Base-by-base conservation (phyloP, 495 filamentous ascomycete species). In the Parmelia sp. region DNA sequence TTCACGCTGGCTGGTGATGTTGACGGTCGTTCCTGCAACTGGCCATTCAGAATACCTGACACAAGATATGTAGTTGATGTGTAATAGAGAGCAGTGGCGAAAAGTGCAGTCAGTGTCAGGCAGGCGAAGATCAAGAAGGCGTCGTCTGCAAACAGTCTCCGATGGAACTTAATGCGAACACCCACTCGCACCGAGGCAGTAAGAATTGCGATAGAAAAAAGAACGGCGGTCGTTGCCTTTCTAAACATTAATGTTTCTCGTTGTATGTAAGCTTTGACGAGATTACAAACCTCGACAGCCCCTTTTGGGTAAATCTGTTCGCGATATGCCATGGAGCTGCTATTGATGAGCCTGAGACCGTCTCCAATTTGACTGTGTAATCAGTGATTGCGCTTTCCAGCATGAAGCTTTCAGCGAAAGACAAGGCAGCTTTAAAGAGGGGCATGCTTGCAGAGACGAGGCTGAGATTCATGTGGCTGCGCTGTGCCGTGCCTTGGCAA, bases 41-140 rank as follows among this genome's bases (percentile, higher is more conserved):
- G 44, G 31, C 31, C 25, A 21, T 12, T 15, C 12, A 35, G 8
- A 31, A 60, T 10, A 1, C 10, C 29, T 12, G 15, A 2, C 2
- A 33, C 58, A 12, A 49, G 40, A 33, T 61, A 61, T 12, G n/a
- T 3, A 60, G 1, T 33, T 5, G 44, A 33, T 1, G 33, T 33
- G 12, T 31, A 14, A 47, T 47, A 47, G 33, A 60, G 17, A 10
- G 21, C 8, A 11, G 42, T 61, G 8, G 42, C 45, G 11, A 23
- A 8, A n/a, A 23, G 3, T 36, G 40, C 58, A 15, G 58, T 45
- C 29, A 61, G 42, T 33, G 58, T 29, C 15, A 49, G 49, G 19
- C 37, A 61, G 27, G 58, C 39, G 42, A 61, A 7, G 27, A 29
- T 21, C 42, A 61, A 23, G 27, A 49, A 61, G 1, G 25, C 58